Conservation (phyloP, 331 rosid species). For the Stylosanthes scabra region DNA sequence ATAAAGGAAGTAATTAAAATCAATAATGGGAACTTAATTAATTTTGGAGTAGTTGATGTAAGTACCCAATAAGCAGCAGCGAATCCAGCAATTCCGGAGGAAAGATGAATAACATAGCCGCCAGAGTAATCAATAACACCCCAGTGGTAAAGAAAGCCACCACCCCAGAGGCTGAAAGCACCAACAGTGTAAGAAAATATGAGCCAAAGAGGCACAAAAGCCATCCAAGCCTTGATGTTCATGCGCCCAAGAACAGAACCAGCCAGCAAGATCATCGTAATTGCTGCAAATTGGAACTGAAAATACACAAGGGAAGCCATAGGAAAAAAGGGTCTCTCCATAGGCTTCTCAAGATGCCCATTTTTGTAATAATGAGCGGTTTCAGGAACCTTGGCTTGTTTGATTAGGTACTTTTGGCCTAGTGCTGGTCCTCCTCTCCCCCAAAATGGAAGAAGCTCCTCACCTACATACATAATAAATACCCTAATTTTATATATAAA, state of each 20-base stretch:
- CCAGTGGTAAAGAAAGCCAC: conserved; percentile 86
- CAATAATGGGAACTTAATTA: not conserved
- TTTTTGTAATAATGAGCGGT: conserved; percentile 24
- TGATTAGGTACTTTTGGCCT: conserved; percentile 57
- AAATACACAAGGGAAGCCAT: conserved; percentile 90
- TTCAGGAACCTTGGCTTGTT: conserved; percentile 56
- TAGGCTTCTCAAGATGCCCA: conserved; percentile 18
- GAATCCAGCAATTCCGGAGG: conserved; percentile 84
- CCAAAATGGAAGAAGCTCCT: conserved; percentile 81
- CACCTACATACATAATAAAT: too few relatives aligned
- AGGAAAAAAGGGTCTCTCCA: conserved; percentile 55
- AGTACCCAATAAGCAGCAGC: conserved; percentile 96
- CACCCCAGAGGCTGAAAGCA: conserved; percentile 88
- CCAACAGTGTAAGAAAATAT: conserved; percentile 88
- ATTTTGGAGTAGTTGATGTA: not conserved
- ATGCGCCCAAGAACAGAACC: conserved; percentile 89
- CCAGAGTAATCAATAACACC: conserved; percentile 96
- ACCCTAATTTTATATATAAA: too few relatives aligned
- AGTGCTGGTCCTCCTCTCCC: conserved; percentile 73
- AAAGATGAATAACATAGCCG: conserved; percentile 87
- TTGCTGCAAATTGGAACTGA: conserved; percentile 86
- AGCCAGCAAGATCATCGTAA: conserved; percentile 74
- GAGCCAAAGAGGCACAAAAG: conserved; percentile 93
- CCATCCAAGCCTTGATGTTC: conserved; percentile 97
- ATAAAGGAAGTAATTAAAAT: not conserved